Evolutionary conservation across 768 basidiomycete genomes (phyloP).

Genomic region (Lactarius quietus): DNA sequence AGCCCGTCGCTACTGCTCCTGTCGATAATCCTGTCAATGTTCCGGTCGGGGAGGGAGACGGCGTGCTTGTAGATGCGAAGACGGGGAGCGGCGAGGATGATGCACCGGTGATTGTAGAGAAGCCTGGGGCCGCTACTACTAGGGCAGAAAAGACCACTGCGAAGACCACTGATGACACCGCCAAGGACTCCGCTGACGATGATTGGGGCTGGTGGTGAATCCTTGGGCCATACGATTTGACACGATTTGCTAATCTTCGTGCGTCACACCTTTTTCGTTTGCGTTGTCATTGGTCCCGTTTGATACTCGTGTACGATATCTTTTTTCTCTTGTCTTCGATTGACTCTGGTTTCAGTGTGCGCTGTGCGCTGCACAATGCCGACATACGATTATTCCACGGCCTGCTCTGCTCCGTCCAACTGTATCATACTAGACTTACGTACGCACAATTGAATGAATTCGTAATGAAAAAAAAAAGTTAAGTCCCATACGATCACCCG

Average conservation of each 20-base stretch:
- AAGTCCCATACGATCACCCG: not conserved
- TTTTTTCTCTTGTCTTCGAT: not conserved
- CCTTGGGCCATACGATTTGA: not conserved
- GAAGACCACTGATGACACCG: not conserved
- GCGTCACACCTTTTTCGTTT: not conserved
- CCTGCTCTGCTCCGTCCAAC: not conserved
- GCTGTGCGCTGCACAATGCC: slow-evolving; percentile 4
- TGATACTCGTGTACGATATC: slow-evolving; percentile 4
- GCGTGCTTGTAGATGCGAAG: slow-evolving; percentile 13
- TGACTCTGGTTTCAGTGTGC: not conserved
- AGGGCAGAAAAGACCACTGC: too few species aligned
- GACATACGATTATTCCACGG: not conserved
- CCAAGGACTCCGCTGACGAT: too few species aligned
- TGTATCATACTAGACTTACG: slow-evolving; percentile 19
- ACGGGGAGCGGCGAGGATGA: slow-evolving; percentile 10
- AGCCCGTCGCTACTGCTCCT: not conserved
- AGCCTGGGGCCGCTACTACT: not conserved
- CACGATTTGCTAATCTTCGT: slow-evolving; percentile 9
- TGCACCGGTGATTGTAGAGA: slow-evolving; percentile 1
- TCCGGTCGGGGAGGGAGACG: slow-evolving; percentile 13
- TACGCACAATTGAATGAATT: slow-evolving; percentile 6
- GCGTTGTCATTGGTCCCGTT: not conserved
- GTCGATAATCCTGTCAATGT: slow-evolving; percentile 1
- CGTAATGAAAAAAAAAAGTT: not conserved
- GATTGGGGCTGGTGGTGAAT: not conserved